A percentile compares a stretch with the other conserved stretches of the same genome.
These are phyloP conservation scores for Verticillium tricorpus DNA, from an alignment of 2,329 filamentous ascomycete genomes.

Conservation along the genomic window DNA sequence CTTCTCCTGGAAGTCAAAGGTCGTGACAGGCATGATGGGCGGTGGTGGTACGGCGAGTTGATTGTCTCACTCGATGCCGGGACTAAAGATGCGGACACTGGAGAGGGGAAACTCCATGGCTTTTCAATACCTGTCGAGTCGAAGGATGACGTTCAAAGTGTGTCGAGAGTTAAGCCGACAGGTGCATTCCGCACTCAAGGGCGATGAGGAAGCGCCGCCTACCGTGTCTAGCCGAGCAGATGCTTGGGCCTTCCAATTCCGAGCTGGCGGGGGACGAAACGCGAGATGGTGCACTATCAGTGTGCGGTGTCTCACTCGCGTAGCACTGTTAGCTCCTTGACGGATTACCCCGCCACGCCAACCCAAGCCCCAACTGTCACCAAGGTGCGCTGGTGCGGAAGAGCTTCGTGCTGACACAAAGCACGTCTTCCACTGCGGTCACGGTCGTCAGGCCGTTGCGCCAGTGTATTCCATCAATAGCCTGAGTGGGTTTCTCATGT, in stretches of 20 bases:
- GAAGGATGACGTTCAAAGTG: neutral
- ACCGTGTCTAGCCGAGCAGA: neutral
- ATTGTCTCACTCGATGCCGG: neutral
- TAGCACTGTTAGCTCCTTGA: neutral
- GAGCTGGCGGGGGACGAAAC: neutral
- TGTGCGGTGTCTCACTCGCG: neutral
- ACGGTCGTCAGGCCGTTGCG: neutral
- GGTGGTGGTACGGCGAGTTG: neutral
- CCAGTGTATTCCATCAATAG: neutral
- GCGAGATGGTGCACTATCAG: neutral
- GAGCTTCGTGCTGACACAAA: neutral
- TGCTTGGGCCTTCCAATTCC: neutral
- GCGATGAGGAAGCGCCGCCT: neutral
- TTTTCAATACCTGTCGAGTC: neutral
- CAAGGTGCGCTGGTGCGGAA: neutral
- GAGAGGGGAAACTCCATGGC: neutral
- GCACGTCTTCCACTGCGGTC: neutral
- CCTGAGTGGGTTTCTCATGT: no score
- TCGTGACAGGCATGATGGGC: conserved; percentile 42
- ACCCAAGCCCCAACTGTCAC: neutral
- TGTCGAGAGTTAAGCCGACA: neutral
- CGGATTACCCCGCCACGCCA: neutral
- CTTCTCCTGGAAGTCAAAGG: conserved; percentile 44
- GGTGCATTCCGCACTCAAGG: neutral
- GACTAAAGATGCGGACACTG: neutral